Evolutionary conservation across 2,329 filamentous ascomycete species (phyloP), one percentile per base, ranked within the genome.

Genomic region (Diaporthe vexans): DNA sequence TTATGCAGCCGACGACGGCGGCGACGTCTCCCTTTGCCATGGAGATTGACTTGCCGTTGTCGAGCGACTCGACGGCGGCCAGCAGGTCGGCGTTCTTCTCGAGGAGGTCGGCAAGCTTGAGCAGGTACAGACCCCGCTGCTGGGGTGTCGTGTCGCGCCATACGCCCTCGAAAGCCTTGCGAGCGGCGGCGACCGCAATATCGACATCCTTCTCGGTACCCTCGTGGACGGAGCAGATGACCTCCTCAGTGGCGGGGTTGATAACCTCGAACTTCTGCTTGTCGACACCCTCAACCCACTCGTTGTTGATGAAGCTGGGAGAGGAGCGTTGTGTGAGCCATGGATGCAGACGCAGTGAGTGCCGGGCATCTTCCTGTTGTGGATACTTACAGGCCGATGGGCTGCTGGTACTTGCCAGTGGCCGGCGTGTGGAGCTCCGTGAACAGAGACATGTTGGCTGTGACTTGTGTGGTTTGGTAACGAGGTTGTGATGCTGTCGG

Each of bases 181-280:
- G 94, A 78, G 95, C 95, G 71, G 95, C 95, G 74, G 90, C 87
- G 77, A 98, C 95, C 77, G 95, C 95, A 75, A 95, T 86, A 83
- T 92, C 91, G 83, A 92, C 87, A 86, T 97, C 94, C 88, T 97
- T 95, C 88, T 97, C 95, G 77, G 93, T 94, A 81, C 93, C 95
- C 86, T 97, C 95, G 82, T 91, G 87, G 79, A 98, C 94, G 72
- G 92, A 92, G 88, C 88, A 90, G 87, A 97, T 97, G 81, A 94
- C 91, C 85, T 95, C 92, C 85, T 98, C 95, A 78, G 91, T 94
- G 77, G 93, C 81, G 75, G 95, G 95, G 90, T 97, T 97, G 89
- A 97, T 93, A 84, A 95, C 94, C 86, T 98, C 95, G 82, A 98
- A 97, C 78, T 93, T 95, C 90, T 94, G 93, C 87, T 95, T 95